Evolutionary conservation across 2,329 filamentous ascomycete genomes (phyloP).

Genomic region (Exophiala oligosperma): DNA sequence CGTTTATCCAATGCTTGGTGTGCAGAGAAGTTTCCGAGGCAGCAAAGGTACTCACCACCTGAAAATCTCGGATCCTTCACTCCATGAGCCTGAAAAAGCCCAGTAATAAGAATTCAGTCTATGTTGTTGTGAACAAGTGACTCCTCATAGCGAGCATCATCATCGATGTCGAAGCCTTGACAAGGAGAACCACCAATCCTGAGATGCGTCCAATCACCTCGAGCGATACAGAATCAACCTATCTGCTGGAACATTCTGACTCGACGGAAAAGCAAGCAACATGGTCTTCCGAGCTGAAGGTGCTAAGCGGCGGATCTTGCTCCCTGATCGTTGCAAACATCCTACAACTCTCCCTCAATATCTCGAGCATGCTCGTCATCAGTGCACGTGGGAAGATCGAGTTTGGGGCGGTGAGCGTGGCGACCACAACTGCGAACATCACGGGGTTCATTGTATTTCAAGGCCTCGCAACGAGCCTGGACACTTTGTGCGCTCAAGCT

Average conservation of each 20-base stretch:
- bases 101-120: no score
- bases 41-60: no score
- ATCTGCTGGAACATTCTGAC: background rate
- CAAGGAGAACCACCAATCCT: background rate
- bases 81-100: no score
- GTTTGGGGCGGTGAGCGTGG: constrained; percentile 59
- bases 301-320: constrained; percentile 12
- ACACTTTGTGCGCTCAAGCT: constrained; percentile 81
- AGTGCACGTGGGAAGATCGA: constrained; percentile 65
- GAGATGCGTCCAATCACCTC: background rate
- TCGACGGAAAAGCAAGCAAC: constrained; percentile 2
- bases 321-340: constrained; percentile 20
- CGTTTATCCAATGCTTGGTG: no score
- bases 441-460: constrained; percentile 68
- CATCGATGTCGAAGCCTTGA: background rate
- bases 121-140: no score
- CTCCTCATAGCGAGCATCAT: background rate
- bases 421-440: constrained; percentile 70
- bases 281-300: constrained; percentile 18
- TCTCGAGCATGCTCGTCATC: constrained; percentile 68
- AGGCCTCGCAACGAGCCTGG: constrained; percentile 76
- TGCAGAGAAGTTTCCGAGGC: no score
- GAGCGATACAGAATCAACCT: background rate
- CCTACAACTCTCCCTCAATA: constrained; percentile 53
- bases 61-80: no score